Evolutionary conservation across 352 stramenopile species (phyloP), one percentile per base, ranked within the genome.

Genomic region (Phytophthora brassicae): DNA sequence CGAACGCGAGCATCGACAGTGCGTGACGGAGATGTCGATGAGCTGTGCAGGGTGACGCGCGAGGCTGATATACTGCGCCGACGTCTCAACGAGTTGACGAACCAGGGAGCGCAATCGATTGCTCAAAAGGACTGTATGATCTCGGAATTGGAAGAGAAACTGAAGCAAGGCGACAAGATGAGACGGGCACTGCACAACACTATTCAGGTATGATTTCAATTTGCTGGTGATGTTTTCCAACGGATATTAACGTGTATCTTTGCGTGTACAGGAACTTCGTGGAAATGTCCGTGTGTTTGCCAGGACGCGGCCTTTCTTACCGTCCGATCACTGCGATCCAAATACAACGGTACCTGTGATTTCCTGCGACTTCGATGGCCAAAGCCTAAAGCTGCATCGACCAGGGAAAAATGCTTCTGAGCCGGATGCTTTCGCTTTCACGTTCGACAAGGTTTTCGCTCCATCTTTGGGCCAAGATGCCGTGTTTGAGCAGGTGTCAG

Each of bases 211-310:
- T 31, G 66, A 19, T 4, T 11, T 13, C 5, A 56, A 35, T 36
- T 52, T n/a, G 36, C 23, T 28, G 4, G 9, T 41, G 16, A 61
- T 0, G 16, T 12, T 52, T 44, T 48, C 22, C 14, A 52, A 20
- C 26, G 47, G 20, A 38, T 41, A 24, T 56, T 29, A 70, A 42
- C 14, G 45, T 17, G 12, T 49, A 48, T 50, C n/a, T 16, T 49
- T 61, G 29, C 23, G 20, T 6, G 20, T 19, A 19, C 83, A 99
- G 87, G 97, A 99, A 68, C 77, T 99, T 20, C 88, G 97, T 46
- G 98, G 97, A 53, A 99, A 99, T 62, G 96, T 99, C 49, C 87
- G 98, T 49, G 97, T 99, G 2, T 99, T 98, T 75, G 95, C 92
- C 1, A 82, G 96, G 56, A 96, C 98, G 42, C 81, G 96, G 13